Evolutionary conservation across 352 stramenopile genomes (phyloP).

Genomic region (Thraustochytrium sp.): DNA sequence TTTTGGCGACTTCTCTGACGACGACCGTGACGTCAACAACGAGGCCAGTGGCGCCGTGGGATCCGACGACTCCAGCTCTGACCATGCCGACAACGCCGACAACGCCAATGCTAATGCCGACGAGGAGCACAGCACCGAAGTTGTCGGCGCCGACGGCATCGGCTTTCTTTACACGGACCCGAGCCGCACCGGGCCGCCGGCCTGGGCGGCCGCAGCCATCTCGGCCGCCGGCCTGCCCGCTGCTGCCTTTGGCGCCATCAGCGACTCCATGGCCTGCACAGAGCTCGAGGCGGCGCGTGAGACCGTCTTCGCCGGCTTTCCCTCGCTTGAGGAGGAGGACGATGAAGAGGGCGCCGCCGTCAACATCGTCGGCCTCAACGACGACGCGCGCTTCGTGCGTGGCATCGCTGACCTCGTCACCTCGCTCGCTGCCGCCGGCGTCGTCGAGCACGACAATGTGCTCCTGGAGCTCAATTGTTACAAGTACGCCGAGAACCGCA

Average conservation of each 20-base stretch:
- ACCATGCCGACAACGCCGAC: background rate
- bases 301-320: background rate
- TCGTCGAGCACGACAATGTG: conserved; percentile 30
- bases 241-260: background rate
- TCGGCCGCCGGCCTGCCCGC: background rate
- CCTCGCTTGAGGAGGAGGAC: conserved; percentile 13
- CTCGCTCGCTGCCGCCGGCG: background rate
- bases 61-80: background rate
- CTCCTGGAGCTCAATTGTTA: conserved; percentile 34
- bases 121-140: background rate
- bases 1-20: conserved; percentile 64
- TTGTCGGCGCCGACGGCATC: background rate
- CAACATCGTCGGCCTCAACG: background rate
- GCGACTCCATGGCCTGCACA: background rate
- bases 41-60: background rate
- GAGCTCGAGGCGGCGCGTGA: conserved; percentile 20
- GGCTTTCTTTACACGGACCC: background rate
- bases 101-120: background rate
- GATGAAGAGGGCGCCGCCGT: conserved; percentile 21
- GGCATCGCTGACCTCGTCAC: conserved; percentile 23
- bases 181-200: background rate
- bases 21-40: conserved; percentile 52
- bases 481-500: conserved; percentile 42
- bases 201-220: background rate
- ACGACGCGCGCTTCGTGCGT: background rate